Conservation (phyloP, 2,329 filamentous ascomycete genomes). For the Nigrospora oryzae region DNA sequence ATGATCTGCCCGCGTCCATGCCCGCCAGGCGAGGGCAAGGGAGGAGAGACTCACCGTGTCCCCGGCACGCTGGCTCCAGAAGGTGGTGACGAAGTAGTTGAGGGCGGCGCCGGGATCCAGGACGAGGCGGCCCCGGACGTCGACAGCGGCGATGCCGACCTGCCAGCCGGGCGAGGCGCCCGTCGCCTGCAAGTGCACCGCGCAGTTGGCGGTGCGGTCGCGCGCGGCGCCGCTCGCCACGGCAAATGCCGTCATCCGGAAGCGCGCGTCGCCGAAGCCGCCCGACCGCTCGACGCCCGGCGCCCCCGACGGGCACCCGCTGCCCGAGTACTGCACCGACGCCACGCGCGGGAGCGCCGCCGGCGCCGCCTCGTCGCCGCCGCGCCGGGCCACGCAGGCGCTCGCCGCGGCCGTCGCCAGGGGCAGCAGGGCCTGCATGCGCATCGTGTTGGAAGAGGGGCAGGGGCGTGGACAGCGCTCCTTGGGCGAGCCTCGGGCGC, state of each 20-base stretch:
- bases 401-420: too few species aligned
- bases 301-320: conserved; percentile 23
- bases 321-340: conserved; percentile 26
- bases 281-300: conserved; percentile 22
- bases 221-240: conserved; percentile 11
- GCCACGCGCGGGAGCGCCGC: conserved; percentile 17
- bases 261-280: conserved; percentile 19
- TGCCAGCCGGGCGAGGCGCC: conserved; percentile 27
- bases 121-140: conserved; percentile 20
- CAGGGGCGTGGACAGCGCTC: too few species aligned
- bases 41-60: conserved; percentile 17
- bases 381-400: too few species aligned
- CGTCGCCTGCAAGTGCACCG: conserved; percentile 23
- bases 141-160: conserved; percentile 23
- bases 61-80: conserved; percentile 25
- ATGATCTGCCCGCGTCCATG: too few species aligned
- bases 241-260: conserved; percentile 18
- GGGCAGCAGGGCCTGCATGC: too few species aligned
- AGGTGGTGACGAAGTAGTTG: conserved; percentile 25
- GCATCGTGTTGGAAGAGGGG: too few species aligned
- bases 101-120: conserved; percentile 22
- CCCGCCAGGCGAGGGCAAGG: background rate
- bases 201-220: conserved; percentile 24
- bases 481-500: too few species aligned
- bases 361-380: conserved; percentile 3